These are phyloP conservation scores for Sphagnum contortum DNA, from an alignment of 225 moss, liverwort and hornwort species.

Conservation along the genomic window DNA sequence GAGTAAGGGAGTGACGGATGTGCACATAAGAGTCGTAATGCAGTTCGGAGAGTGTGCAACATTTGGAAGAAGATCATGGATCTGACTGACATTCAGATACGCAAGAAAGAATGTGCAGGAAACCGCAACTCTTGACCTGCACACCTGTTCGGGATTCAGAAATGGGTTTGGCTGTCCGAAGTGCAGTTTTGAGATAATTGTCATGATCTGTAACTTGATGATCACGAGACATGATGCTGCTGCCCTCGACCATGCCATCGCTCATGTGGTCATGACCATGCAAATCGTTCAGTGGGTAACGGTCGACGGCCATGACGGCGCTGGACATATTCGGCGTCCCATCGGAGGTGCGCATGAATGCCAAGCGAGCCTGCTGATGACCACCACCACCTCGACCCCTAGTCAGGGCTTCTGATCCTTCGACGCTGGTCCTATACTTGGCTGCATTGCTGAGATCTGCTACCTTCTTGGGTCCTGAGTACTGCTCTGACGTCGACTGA, in stretches of 20 bases:
- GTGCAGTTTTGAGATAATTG: constrained; percentile 22
- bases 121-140: no score
- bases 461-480: no score
- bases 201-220: constrained; percentile 12
- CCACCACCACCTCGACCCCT: neutral
- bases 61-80: no score
- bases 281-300: constrained; percentile 64
- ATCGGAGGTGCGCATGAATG: constrained; percentile 4
- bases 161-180: constrained; percentile 68
- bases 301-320: constrained; percentile 31
- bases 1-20: no score
- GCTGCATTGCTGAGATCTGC: neutral
- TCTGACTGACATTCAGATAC: no score
- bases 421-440: neutral
- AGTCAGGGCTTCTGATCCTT: neutral
- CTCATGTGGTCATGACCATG: constrained; percentile 3
- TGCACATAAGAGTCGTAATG: no score
- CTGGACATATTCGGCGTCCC: constrained; percentile 16
- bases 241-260: constrained; percentile 29
- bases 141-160: constrained; percentile 26
- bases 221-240: constrained; percentile 32
- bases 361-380: constrained; percentile 3
- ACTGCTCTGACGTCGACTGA: no score
- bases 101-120: no score
- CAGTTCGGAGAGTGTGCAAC: no score